Evolutionary conservation across 2,329 filamentous ascomycete genomes (phyloP), one percentile per base, ranked within the genome.

Genomic region (Xylaria sp.): DNA sequence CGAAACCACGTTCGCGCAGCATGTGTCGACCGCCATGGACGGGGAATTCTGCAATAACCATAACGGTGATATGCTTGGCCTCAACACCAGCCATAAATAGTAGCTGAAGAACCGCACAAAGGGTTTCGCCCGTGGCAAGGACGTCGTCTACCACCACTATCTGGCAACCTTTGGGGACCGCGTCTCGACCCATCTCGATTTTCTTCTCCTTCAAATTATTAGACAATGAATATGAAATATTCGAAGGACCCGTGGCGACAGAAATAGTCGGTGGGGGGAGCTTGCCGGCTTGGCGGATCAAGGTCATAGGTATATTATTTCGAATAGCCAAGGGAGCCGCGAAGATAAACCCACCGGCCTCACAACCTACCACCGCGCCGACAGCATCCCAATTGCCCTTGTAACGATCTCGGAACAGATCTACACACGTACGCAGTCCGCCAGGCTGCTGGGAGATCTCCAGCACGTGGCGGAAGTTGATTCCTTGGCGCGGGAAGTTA

Each of bases 111-210:
- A 88, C 80, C 7, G 85, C 86, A 75, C 80, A 84, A 46, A 90
- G 82, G 2, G 88, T 90, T 71, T 81, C 72, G 1, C 87, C 88
- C 0, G 85, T 86, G 6, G 88, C 82, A 65, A 90, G 83, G 33
- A 89, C 87, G 76, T 90, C 88, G 67, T 90, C 88, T 5, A 90
- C 81, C 0, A 90, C 82, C n/a, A 90, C 80, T 12, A 90, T 83
- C 3, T 79, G 80, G 3, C 76, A 78, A 1, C 78, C 82, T 43
- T 31, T 74, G 0, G 79, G 72, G 20, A 90, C 39, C 46, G 78
- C 77, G 78, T 83, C 78, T 20, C 73, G 73, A 18, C 80, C 80
- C 75, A 90, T 86, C 78, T 88, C 87, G 7, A 90, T 46, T 18
- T 12, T 82, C 39, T 68, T 75, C 46, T 81, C 77, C 59, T 68